A percentile compares a stretch with the other conserved stretches of the same genome.
Conservation (phyloP, 306 rosid species). For the Inga leiocalycina region DNA sequence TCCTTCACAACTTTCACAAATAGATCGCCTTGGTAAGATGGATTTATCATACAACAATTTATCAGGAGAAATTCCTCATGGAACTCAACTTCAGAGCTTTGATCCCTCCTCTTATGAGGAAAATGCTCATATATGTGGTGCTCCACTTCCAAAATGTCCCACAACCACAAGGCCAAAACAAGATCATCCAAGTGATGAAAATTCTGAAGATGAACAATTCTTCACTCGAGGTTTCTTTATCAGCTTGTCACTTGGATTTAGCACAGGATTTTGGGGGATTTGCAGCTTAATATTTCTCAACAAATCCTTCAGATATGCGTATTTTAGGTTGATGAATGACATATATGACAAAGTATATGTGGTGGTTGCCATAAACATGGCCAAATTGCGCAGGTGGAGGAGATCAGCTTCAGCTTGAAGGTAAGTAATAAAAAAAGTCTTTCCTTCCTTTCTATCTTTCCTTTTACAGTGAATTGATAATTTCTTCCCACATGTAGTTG, state of each 20-base stretch:
- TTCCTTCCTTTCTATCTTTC: no score
- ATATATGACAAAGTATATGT: neutral
- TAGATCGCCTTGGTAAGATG: neutral
- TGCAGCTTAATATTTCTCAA: neutral
- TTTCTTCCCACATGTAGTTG: no score
- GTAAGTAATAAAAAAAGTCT: neutral
- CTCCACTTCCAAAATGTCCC: neutral
- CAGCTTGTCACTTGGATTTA: neutral
- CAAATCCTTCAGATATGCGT: neutral
- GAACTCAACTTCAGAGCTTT: conserved; percentile 2
- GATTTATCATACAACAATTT: neutral
- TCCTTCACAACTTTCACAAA: neutral
- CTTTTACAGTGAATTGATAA: no score
- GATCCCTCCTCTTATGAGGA: neutral
- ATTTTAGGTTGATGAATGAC: neutral
- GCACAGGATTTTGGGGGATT: neutral
- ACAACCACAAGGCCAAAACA: neutral
- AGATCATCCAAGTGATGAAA: neutral
- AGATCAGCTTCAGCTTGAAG: neutral
- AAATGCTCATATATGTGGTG: conserved; percentile 26
- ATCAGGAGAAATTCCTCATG: neutral
- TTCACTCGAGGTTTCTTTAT: neutral
- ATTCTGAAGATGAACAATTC: neutral
- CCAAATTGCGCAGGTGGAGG: neutral
- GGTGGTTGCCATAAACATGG: neutral